Base-by-base conservation (phyloP, 2,329 filamentous ascomycete genomes). In the Colletotrichum zoysiae region DNA sequence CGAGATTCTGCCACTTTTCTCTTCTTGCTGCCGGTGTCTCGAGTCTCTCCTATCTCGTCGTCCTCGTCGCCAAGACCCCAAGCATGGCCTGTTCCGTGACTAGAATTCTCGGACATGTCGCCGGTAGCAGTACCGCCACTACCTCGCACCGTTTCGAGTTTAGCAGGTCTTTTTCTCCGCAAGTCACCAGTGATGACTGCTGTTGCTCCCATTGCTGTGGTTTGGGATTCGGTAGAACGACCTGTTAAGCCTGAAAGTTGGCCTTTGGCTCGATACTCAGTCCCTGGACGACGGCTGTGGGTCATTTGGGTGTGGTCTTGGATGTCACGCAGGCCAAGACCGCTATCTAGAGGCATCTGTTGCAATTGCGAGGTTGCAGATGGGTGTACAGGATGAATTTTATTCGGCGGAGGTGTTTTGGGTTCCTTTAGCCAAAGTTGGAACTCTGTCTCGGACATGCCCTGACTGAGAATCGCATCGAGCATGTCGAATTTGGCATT, bases 401-500 rank as follows among this genome's bases (percentile, higher is more conserved):
- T 66, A 20, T 30, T 26, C 23, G 44, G 7, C 42, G 8, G 42
- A 26, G 55, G 16, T 5, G 38, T 58, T 35, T 3, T 30, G 16
- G 23, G 46, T 11, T 56, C 18, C 26, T 59, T 53, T 12, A 46
- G 46, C 66, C 67, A 59, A 30, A 35, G 18, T 1, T 30, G 35
- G 18, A 51, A 65, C 3, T 65, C 38, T 1, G 14, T 2, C 16
- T 59, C 11, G 9, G 67, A 44, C 53, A 59, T n/a, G 16, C 26
- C 55, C 8, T 8, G 26, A 30, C 35, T 18, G 9, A 65, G 55
- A 46, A 66, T 53, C 38, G 46, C 67, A 14, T 70, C 55, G 16
- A 60, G 40, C 5, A 70, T 38, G 2, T 59, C n/a, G 20, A 33
- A 38, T 6, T 66, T 35, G 0, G 26, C 46, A 7, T 11, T 59